phyloP scores from a whole-genome alignment of 371 early-diverging fungal species.

The Catenaria anguillulae region DNA sequence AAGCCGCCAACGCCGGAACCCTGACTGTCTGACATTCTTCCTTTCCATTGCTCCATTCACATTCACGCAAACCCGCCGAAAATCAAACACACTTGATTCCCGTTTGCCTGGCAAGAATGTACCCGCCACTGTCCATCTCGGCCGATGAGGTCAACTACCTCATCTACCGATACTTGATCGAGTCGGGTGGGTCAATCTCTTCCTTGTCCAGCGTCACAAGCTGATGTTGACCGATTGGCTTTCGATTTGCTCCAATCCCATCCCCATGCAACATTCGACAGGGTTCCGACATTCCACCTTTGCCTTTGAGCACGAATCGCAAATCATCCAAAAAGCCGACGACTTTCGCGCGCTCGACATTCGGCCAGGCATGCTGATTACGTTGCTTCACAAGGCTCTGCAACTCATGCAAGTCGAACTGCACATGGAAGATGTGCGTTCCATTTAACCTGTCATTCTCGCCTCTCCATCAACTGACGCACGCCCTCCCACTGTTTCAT shows the following conservation, averaged over 20 bases:
- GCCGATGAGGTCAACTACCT: constrained; percentile 90
- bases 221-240: no score
- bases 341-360: constrained; percentile 44
- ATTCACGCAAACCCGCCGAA: no score
- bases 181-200: constrained; percentile 50
- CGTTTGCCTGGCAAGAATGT: no score
- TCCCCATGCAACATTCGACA: no score
- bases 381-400: constrained; percentile 79
- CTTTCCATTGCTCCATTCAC: no score
- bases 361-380: constrained; percentile 71
- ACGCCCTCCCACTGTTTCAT: constrained; percentile 4
- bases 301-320: constrained; percentile 77
- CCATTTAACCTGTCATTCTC: background rate
- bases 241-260: constrained; percentile 2
- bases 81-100: no score
- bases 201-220: constrained; percentile 7
- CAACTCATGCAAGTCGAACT: constrained; percentile 79
- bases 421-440: constrained; percentile 53
- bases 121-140: constrained; percentile 47
- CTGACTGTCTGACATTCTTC: no score
- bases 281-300: constrained; percentile 84
- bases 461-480: background rate
- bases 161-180: constrained; percentile 77
- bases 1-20: no score
- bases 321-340: constrained; percentile 46